Percentiles rank a stretch among this genome's conserved stretches.
Conservation (phyloP, 2,329 filamentous ascomycete species). For the Dissoconium aciculare region DNA sequence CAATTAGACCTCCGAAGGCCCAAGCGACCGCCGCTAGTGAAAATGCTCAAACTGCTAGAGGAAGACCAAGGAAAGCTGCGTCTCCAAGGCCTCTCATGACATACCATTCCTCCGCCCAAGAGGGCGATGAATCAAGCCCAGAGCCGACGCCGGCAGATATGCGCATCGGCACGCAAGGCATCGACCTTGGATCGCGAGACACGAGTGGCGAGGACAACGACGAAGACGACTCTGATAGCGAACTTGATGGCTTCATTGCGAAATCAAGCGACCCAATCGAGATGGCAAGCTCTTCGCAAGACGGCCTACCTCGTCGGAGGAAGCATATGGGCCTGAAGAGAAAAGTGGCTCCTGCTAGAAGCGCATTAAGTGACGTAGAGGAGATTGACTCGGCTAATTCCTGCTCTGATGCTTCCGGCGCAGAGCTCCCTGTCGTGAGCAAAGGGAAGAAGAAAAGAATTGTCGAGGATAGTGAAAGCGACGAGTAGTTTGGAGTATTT, state of each 20-base stretch:
- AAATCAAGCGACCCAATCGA: conserved; percentile 28
- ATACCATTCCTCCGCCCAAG: conserved; percentile 21
- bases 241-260: conserved; percentile 32
- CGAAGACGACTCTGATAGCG: conserved; percentile 30
- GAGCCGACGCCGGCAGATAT: conserved; percentile 23
- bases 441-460: conserved; percentile 10
- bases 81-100: too few species aligned
- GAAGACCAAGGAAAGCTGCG: too few species aligned
- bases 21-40: too few species aligned
- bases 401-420: not conserved
- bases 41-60: too few species aligned
- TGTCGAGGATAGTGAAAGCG: conserved; percentile 12
- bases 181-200: conserved; percentile 30
- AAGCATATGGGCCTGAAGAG: conserved; percentile 10
- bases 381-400: conserved; percentile 9
- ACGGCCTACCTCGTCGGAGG: conserved; percentile 6
- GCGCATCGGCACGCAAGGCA: conserved; percentile 23
- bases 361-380: conserved; percentile 7
- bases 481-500: too few species aligned
- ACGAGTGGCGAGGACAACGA: conserved; percentile 31
- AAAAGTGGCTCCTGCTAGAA: conserved; percentile 3
- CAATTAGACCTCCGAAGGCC: too few species aligned
- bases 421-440: conserved; percentile 3
- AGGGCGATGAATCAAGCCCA: conserved; percentile 22
- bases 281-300: conserved; percentile 18